Evolutionary conservation across 129 eudicot genomes (phyloP), one percentile per base, ranked within the genome.

Genomic region (Cynara cardunculus): DNA sequence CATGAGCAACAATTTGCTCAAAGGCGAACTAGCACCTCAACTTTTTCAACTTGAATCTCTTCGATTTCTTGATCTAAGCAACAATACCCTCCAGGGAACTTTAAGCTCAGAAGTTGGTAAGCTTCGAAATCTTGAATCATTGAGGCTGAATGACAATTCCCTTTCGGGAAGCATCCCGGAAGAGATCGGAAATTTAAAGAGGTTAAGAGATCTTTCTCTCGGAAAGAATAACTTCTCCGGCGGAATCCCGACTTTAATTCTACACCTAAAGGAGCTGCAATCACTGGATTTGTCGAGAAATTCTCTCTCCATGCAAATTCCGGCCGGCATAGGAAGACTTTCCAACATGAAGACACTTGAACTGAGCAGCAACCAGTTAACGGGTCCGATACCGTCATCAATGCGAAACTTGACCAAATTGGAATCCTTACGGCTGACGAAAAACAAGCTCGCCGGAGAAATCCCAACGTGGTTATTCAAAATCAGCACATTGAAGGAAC

Each of bases 381-480:
- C 79, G 0, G 94, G 91, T 35, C 53, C 59, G 28, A 86, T 90
- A 66, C 90, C 90, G 2, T 56, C 72, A 41, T 86, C 90, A 12
- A 67, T 90, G 28, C 81, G 25, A 44, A 81, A 86, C 18, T 19
- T 86, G 78, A 80, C 79, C 46, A 84, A 75, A 56, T 81, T 90
- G 78, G 85, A 73, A 72, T 78, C 86, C 0, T 78, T 88, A 14
- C 32, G 25, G 80, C 78, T 90, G 31, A 89, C 85, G 37, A 21
- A 72, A 37, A 90, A 90, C 78, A 13, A 6, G 87, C 87, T 90
- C 32, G 13, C 8, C 0, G 92, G 95, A 18, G 82, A 82, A 62
- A 90, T 88, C 19, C 90, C 96, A 11, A 12, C 89, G 16, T 84
- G 90, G 95, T 73, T 90, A 56, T 80, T 88, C 24, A 82, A 80